A percentile compares a stretch with the other conserved stretches of the same genome.
Evolutionary conservation across 2,329 filamentous ascomycete genomes (phyloP).

Genomic region (Talaromyces sp.): DNA sequence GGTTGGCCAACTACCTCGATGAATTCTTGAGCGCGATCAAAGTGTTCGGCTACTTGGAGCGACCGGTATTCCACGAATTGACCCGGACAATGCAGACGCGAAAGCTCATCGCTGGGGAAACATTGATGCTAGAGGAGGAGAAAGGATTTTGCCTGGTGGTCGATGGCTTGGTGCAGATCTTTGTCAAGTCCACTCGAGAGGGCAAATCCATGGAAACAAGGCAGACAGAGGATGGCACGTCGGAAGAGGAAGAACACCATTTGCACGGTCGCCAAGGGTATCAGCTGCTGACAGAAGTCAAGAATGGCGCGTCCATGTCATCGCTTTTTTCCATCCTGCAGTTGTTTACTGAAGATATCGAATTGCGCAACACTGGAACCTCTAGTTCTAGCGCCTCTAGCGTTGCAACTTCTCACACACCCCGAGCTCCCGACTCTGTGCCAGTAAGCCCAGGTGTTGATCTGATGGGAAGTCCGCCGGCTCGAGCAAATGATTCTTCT

Average conservation of each 20-base stretch:
- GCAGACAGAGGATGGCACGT: conserved; percentile 52
- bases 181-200: conserved; percentile 81
- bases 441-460: conserved; percentile 40
- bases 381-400: conserved; percentile 42
- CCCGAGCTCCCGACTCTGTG: conserved; percentile 35
- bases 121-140: conserved; percentile 91
- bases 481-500: conserved; percentile 22
- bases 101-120: conserved; percentile 95
- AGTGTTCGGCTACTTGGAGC: conserved; percentile 95
- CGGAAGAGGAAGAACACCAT: conserved; percentile 69
- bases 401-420: conserved; percentile 33
- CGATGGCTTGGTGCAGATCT: conserved; percentile 94
- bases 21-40: conserved; percentile 99
- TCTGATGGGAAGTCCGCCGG: conserved; percentile 32
- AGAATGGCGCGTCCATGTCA: conserved; percentile 97
- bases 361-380: conserved; percentile 70
- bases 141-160: conserved; percentile 98
- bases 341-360: conserved; percentile 92
- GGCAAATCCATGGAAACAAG: conserved; percentile 40
- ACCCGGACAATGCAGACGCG: conserved; percentile 97
- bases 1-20: conserved; percentile 92
- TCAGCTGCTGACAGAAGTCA: conserved; percentile 93
- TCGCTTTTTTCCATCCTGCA: conserved; percentile 97
- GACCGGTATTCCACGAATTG: conserved; percentile 95
- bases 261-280: conserved; percentile 76